Evolutionary conservation across 805 yeast species (phyloP).

Genomic region (Scheffersomyces lignosus): DNA sequence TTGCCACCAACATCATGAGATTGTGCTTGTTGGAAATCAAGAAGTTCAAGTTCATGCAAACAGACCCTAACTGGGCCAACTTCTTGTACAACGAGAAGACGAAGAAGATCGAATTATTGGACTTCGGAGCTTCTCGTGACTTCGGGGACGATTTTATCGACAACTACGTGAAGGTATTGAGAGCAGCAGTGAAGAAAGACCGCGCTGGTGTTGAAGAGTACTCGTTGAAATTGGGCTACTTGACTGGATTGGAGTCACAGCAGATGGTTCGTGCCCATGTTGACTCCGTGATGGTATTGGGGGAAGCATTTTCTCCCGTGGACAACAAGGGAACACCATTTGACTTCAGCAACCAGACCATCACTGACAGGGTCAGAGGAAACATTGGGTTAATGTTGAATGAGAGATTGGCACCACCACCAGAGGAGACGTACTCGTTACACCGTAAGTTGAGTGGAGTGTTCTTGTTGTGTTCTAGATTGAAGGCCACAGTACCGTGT

Average conservation of each 20-base stretch:
- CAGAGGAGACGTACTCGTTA: constrained; percentile 96
- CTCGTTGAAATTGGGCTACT: constrained; percentile 76
- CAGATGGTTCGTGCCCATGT: constrained; percentile 91
- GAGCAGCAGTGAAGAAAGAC: constrained; percentile 74
- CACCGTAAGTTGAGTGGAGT: constrained; percentile 96
- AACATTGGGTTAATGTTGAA: constrained; percentile 87
- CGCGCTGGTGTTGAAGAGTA: constrained; percentile 59
- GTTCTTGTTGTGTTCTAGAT: constrained; percentile 81
- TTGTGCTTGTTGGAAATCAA: constrained; percentile 85
- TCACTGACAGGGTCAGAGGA: constrained; percentile 87
- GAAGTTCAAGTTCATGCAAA: constrained; percentile 88
- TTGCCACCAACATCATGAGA: constrained; percentile 84
- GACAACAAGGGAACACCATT: constrained; percentile 51
- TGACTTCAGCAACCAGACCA: constrained; percentile 82
- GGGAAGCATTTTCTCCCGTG: constrained; percentile 81
- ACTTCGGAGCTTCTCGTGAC: constrained; percentile 93
- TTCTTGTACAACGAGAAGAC: constrained; percentile 78
- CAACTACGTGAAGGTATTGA: constrained; percentile 67
- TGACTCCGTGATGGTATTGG: constrained; percentile 84
- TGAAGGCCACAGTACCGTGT: constrained; percentile 82
- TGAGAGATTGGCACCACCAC: constrained; percentile 94
- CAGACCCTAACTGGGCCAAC: constrained; percentile 99
- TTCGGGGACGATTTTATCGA: constrained; percentile 66
- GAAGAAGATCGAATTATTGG: constrained; percentile 77
- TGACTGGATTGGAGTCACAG: constrained; percentile 86